Evolutionary conservation across 1,284 basidiomycete species (phyloP).

Genomic region (Violaceomyces palustris): DNA sequence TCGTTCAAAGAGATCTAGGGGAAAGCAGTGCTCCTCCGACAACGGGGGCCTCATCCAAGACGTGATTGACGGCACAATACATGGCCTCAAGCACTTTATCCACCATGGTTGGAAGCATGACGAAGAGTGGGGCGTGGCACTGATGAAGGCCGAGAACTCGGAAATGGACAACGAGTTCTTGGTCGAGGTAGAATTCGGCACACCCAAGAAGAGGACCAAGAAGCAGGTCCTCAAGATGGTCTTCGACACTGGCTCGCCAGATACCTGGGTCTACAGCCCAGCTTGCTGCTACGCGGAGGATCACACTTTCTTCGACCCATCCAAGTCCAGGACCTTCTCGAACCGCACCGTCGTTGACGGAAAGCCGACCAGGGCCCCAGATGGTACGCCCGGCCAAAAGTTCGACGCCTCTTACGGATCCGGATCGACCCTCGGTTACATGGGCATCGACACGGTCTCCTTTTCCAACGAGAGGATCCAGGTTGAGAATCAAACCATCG

Average conservation of each 20-base stretch:
- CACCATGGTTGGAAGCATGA: conserved; percentile 18
- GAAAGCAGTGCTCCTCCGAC: no score
- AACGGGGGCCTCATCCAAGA: no score
- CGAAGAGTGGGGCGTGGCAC: conserved; percentile 24
- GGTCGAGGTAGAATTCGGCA: conserved; percentile 35
- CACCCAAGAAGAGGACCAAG: conserved; percentile 14
- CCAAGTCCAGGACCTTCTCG: conserved; percentile 18
- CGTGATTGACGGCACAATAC: not conserved
- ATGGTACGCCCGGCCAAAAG: conserved; percentile 17
- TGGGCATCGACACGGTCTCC: conserved; percentile 34
- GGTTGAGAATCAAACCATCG: conserved; percentile 17
- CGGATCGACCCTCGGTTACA: conserved; percentile 22
- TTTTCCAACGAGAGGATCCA: conserved; percentile 17
- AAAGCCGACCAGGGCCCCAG: conserved; percentile 5
- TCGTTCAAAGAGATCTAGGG: no score
- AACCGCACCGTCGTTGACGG: conserved; percentile 27
- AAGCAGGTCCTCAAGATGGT: conserved; percentile 36
- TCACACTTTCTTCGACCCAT: conserved; percentile 32
- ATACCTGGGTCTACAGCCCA: conserved; percentile 39
- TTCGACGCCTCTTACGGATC: conserved; percentile 30
- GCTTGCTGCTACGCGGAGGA: conserved; percentile 34
- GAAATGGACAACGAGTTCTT: conserved; percentile 40
- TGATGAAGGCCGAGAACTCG: conserved; percentile 32
- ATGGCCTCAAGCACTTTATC: conserved; percentile 16
- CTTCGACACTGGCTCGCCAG: conserved; percentile 35